Evolutionary conservation across 768 basidiomycete genomes (phyloP).

Genomic region (Serendipita indica): DNA sequence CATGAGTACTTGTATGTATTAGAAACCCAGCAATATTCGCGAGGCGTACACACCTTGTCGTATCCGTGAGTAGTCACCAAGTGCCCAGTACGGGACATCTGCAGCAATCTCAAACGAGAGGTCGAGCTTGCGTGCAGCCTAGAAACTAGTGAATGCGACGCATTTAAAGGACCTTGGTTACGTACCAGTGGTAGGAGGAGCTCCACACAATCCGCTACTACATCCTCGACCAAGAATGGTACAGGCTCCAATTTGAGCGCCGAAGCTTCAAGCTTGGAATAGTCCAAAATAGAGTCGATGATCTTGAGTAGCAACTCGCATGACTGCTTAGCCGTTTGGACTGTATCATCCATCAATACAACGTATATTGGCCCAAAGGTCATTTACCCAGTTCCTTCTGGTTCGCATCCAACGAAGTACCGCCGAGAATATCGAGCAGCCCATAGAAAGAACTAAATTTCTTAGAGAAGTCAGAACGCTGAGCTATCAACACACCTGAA

Average conservation of each 20-base stretch:
- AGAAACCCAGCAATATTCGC: neutral
- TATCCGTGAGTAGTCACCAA: constrained; percentile 56
- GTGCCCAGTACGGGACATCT: constrained; percentile 58
- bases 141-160: neutral
- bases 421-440: constrained; percentile 54
- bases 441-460: constrained; percentile 54
- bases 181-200: constrained; percentile 42
- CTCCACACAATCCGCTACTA: constrained; percentile 67
- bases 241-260: constrained; percentile 57
- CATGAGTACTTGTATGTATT: constrained; percentile 49
- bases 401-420: constrained; percentile 51
- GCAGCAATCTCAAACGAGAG: constrained; percentile 56
- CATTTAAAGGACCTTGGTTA: neutral
- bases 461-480: constrained; percentile 1
- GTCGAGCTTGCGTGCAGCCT: constrained; percentile 57
- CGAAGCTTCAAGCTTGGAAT: constrained; percentile 65
- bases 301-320: constrained; percentile 67
- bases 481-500: constrained; percentile 36
- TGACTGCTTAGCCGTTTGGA: constrained; percentile 64
- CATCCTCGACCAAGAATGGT: constrained; percentile 52
- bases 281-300: constrained; percentile 65
- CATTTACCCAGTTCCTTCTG: constrained; percentile 52
- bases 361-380: neutral
- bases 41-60: constrained; percentile 38
- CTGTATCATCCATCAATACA: constrained; percentile 23